These are phyloP conservation scores for Fusarium annulatum DNA, from an alignment of 2,329 filamentous ascomycete species.

Conservation along the genomic window DNA sequence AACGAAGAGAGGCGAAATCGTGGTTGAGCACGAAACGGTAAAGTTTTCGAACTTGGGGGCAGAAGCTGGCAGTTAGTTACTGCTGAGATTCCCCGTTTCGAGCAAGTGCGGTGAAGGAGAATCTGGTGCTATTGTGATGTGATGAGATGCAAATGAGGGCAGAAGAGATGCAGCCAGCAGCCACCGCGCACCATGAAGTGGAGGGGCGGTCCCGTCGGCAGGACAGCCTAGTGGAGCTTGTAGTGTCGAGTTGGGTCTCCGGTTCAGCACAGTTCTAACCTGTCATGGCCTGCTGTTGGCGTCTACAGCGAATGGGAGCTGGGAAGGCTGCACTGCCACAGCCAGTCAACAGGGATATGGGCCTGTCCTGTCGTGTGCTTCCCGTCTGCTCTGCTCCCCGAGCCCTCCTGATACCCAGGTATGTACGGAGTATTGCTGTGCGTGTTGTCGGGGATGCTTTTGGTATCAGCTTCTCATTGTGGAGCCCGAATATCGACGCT, in stretches of 20 bases:
- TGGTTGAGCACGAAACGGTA: slow-evolving; percentile 42
- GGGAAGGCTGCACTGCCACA: slow-evolving; percentile 37
- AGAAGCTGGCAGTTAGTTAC: slow-evolving; percentile 4
- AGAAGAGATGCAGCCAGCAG: slow-evolving; percentile 24
- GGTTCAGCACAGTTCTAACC: not conserved
- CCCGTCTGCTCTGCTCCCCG: slow-evolving; percentile 3
- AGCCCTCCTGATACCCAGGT: not conserved
- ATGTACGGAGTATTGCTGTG: not conserved
- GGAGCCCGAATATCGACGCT: slow-evolving; percentile 27
- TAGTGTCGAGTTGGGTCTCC: not conserved
- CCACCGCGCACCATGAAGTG: slow-evolving; percentile 19
- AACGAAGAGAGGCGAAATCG: slow-evolving; percentile 32
- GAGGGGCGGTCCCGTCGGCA: slow-evolving; percentile 34
- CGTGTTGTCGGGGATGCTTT: not conserved
- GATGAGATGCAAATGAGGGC: slow-evolving; percentile 36
- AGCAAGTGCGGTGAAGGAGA: slow-evolving; percentile 36
- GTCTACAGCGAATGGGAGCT: not conserved
- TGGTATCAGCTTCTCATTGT: slow-evolving; percentile 4
- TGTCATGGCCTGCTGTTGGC: not conserved
- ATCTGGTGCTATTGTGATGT: slow-evolving; percentile 33
- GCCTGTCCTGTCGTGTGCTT: slow-evolving; percentile 22
- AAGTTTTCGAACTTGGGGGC: slow-evolving; percentile 7
- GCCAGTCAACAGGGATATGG: slow-evolving; percentile 16
- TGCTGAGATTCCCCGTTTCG: slow-evolving; percentile 5
- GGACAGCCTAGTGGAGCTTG: slow-evolving; percentile 24